These are phyloP conservation scores for Dendrobium chrysotoxum DNA, from an alignment of 106 monocot species.

Conservation along the genomic window DNA sequence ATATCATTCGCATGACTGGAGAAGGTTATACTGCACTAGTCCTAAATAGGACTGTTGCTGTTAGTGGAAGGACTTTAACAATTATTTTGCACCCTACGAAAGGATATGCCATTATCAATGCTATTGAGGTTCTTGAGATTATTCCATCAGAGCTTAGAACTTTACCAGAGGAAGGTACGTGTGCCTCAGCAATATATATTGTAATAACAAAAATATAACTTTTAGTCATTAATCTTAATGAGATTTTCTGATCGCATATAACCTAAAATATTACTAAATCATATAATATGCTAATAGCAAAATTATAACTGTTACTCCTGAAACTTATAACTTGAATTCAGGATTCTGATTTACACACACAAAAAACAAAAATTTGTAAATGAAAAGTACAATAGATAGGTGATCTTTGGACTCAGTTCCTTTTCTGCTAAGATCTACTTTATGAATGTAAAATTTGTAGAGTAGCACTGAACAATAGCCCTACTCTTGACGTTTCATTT, in stretches of 20 bases:
- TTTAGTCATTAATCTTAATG: neutral
- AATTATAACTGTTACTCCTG: neutral
- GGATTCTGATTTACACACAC: neutral
- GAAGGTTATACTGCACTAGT: slow-evolving; percentile 63
- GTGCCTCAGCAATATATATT: neutral
- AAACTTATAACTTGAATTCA: neutral
- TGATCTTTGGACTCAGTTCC: neutral
- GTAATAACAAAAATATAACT: too few species aligned
- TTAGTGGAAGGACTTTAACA: slow-evolving; percentile 57
- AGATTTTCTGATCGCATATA: neutral
- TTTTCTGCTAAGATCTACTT: neutral
- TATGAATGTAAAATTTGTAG: neutral
- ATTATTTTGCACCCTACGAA: slow-evolving; percentile 52
- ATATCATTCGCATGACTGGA: slow-evolving; percentile 60
- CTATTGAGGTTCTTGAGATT: slow-evolving; percentile 84
- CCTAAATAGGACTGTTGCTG: slow-evolving; percentile 55
- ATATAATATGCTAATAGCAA: neutral
- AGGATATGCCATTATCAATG: slow-evolving; percentile 81
- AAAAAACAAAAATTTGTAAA: neutral
- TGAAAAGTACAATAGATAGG: neutral
- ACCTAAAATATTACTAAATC: neutral
- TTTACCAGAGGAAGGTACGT: slow-evolving; percentile 62
- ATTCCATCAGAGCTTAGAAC: slow-evolving; percentile 71
- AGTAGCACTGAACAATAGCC: neutral
- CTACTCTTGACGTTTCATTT: neutral